Percentiles rank a stretch among this genome's conserved stretches.
Evolutionary conservation across 2,329 filamentous ascomycete species (phyloP).

Genomic region (Endothia cerciana): DNA sequence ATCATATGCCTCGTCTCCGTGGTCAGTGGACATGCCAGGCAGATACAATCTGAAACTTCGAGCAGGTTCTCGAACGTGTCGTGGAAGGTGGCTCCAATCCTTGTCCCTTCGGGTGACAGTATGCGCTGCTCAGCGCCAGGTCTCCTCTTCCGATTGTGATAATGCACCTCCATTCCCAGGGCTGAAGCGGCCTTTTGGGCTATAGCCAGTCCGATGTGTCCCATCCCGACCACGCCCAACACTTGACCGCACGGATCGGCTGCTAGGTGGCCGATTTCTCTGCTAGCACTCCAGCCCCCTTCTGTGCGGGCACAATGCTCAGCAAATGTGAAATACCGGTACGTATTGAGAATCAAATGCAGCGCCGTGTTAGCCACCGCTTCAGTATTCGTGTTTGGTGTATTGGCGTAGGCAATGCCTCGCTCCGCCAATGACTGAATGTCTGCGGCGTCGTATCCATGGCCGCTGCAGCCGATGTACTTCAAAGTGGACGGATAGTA

Average conservation of each 20-base stretch:
- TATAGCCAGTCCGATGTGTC: constrained; percentile 40
- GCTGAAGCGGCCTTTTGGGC: constrained; percentile 35
- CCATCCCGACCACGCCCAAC: constrained; percentile 41
- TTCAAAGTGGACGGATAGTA: constrained; percentile 31
- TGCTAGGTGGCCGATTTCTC: constrained; percentile 31
- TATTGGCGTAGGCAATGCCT: constrained; percentile 39
- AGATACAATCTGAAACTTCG: constrained; percentile 35
- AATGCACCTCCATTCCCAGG: constrained; percentile 39
- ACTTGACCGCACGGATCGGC: constrained; percentile 35
- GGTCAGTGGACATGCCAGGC: constrained; percentile 40
- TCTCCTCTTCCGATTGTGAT: constrained; percentile 34
- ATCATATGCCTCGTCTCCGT: constrained; percentile 36
- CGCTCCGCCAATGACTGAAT: constrained; percentile 31
- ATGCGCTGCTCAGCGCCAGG: constrained; percentile 2
- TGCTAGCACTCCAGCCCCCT: constrained; percentile 26
- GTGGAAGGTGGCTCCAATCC: constrained; percentile 24
- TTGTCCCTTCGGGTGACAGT: constrained; percentile 9
- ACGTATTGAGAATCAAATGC: constrained; percentile 33
- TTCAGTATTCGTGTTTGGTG: constrained; percentile 36
- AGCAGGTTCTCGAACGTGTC: constrained; percentile 37
- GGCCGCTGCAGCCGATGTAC: constrained; percentile 36
- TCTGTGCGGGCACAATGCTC: constrained; percentile 33
- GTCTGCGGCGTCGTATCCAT: constrained; percentile 38
- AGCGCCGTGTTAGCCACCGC: constrained; percentile 37
- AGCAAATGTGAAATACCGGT: constrained; percentile 34